Conservation (phyloP, 2,329 filamentous ascomycete species). For the Talaromyces sp. region DNA sequence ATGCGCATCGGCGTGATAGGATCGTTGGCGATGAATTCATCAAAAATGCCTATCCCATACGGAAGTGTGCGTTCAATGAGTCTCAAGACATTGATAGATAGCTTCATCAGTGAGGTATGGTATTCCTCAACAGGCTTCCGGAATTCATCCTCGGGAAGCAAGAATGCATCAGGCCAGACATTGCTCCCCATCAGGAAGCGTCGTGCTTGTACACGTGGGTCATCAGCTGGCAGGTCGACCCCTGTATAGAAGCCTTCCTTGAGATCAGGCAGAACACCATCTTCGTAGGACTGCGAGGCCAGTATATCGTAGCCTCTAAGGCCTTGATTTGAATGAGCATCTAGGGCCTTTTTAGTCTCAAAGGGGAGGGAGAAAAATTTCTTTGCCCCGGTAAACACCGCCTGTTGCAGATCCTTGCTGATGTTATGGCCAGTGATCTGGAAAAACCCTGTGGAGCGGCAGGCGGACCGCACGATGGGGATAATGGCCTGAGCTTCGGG, state of each 20-base stretch:
- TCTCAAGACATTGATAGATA: slow-evolving; percentile 42
- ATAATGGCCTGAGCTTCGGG: background rate
- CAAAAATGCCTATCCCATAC: slow-evolving; percentile 36
- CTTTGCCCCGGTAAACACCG: slow-evolving; percentile 26
- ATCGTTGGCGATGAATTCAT: slow-evolving; percentile 41
- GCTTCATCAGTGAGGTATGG: slow-evolving; percentile 38
- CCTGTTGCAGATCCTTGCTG: slow-evolving; percentile 24
- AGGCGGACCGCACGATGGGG: background rate
- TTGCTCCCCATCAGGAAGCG: slow-evolving; percentile 28
- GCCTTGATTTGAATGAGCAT: slow-evolving; percentile 32
- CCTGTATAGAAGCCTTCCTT: slow-evolving; percentile 24
- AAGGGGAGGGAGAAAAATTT: slow-evolving; percentile 32
- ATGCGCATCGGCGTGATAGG: slow-evolving; percentile 46
- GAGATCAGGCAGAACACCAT: slow-evolving; percentile 25
- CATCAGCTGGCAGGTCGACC: background rate
- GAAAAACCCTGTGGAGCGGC: slow-evolving; percentile 29
- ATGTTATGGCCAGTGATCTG: slow-evolving; percentile 36
- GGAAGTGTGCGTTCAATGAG: slow-evolving; percentile 44
- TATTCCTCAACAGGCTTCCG: slow-evolving; percentile 40
- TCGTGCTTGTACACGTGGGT: background rate
- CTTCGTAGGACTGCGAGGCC: slow-evolving; percentile 37
- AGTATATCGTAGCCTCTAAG: slow-evolving; percentile 40
- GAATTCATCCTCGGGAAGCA: slow-evolving; percentile 35
- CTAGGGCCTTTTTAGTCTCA: slow-evolving; percentile 26
- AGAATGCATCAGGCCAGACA: slow-evolving; percentile 38